phyloP scores from a whole-genome alignment of 352 stramenopile genomes.

The Phytophthora megakarya region DNA sequence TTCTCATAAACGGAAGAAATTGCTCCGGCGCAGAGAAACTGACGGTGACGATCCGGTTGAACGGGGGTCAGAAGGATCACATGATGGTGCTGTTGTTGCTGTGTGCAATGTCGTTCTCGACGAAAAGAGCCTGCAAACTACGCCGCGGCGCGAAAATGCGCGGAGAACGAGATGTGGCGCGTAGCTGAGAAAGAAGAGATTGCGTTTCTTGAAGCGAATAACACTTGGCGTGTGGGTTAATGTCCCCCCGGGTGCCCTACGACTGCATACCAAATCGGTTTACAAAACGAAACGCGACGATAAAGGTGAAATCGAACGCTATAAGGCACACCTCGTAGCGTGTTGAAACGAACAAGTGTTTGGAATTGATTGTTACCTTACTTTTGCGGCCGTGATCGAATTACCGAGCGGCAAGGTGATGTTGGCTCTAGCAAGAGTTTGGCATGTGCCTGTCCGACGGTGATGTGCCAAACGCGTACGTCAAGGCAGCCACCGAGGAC shows the following conservation, averaged over 20 bases:
- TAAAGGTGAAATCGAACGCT: slow-evolving; percentile 16
- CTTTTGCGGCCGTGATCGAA: slow-evolving; percentile 38
- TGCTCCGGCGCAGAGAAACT: too few relatives aligned
- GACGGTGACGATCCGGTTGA: too few relatives aligned
- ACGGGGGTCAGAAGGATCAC: too few relatives aligned
- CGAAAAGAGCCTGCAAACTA: not conserved
- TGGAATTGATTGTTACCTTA: slow-evolving; percentile 27
- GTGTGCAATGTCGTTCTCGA: too few relatives aligned
- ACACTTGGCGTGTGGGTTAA: slow-evolving; percentile 9
- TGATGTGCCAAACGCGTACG: slow-evolving; percentile 43
- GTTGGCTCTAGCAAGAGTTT: slow-evolving; percentile 16
- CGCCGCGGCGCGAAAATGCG: not conserved
- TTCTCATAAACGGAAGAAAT: too few relatives aligned
- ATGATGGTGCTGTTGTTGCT: too few relatives aligned
- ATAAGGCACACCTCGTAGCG: slow-evolving; percentile 28
- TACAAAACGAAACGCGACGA: slow-evolving; percentile 34
- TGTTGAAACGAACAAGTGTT: slow-evolving; percentile 27
- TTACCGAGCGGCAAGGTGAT: slow-evolving; percentile 29
- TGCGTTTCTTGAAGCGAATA: slow-evolving; percentile 15
- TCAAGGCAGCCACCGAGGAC: slow-evolving; percentile 31
- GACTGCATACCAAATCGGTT: slow-evolving; percentile 34
- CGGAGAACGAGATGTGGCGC: not conserved
- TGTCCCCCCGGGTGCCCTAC: not conserved
- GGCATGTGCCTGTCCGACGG: slow-evolving; percentile 26
- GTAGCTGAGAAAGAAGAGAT: slow-evolving; percentile 5